Evolutionary conservation across 805 yeast species (phyloP), one percentile per base, ranked within the genome.

Genomic region (Saccharomycopsis fermentans): DNA sequence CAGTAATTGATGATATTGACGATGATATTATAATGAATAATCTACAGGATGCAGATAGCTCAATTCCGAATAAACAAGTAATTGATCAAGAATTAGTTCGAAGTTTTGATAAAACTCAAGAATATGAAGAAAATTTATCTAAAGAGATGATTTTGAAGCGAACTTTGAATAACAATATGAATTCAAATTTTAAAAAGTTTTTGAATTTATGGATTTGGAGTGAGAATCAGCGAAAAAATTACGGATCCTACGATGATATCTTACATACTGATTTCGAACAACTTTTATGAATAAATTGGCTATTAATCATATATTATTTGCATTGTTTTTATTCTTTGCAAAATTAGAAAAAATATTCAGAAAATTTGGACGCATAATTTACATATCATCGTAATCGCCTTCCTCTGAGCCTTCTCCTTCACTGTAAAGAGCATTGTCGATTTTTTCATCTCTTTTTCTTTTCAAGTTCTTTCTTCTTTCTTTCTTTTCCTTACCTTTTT

Each of bases 121-220:
- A 52, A 35, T 26, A 36, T 51, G 56, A 51, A 8, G 26, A 36
- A 19, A 55, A 26, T 16, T 48, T 32, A 21, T 16, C 56, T 2
- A 48, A 56, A 37, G 59, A 57, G 29, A 17, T 57, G 50, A 16
- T 40, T 4, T 37, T 21, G 48, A 48, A 53, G 9, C 32, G 51
- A 27, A 39, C 35, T 8, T 48, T 52, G 43, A 51, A 37, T 21
- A 55, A 52, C n/a, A 57, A 48, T 47, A 55, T 59, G 26, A 61
- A 61, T 39, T 57, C 62, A 19, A 59, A 55, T 47, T 59, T 61
- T 26, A 59, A 59, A 32, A 62, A 61, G 34, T 55, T 61, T 52
- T 51, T 61, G 6, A 59, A 61, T 47, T 32, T 59, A 27, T 61
- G 63, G 63, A 53, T 61, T 12, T 61, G 62, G 62, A 54, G 62